phyloP scores from a whole-genome alignment of 1,139 yeast species.

The Hyphopichia khmerensis region DNA sequence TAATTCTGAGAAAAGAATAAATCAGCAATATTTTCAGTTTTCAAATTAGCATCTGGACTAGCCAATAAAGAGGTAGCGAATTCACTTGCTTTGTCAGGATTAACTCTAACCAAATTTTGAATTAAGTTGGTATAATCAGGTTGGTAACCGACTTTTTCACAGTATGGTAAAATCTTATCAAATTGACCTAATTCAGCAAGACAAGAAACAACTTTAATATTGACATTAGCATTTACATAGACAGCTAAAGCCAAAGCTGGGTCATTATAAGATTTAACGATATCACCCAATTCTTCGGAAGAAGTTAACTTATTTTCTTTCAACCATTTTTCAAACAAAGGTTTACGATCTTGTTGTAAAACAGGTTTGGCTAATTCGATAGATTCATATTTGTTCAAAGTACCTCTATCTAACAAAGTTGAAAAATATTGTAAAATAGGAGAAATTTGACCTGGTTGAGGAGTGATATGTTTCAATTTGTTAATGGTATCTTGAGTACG shows the following conservation, averaged over 20 bases:
- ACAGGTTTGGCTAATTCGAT: slow-evolving; percentile 95
- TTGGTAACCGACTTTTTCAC: slow-evolving; percentile 82
- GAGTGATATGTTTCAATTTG: slow-evolving; percentile 85
- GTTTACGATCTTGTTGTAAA: slow-evolving; percentile 92
- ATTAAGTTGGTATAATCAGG: slow-evolving; percentile 91
- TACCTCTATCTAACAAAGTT: slow-evolving; percentile 87
- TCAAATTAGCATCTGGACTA: slow-evolving; percentile 61
- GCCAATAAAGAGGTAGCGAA: slow-evolving; percentile 86
- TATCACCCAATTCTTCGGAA: slow-evolving; percentile 95
- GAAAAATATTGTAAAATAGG: slow-evolving; percentile 94
- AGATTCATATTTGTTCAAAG: slow-evolving; percentile 90
- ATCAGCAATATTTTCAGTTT: slow-evolving; percentile 86
- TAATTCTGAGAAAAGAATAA: slow-evolving; percentile 92
- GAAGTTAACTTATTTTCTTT: slow-evolving; percentile 91
- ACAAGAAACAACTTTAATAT: slow-evolving; percentile 87
- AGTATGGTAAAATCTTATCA: slow-evolving; percentile 92
- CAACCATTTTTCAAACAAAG: slow-evolving; percentile 93
- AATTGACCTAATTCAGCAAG: slow-evolving; percentile 96
- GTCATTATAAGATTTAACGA: slow-evolving; percentile 81
- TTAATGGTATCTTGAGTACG: slow-evolving; percentile 95
- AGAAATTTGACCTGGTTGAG: slow-evolving; percentile 94
- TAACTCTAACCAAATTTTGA: slow-evolving; percentile 86
- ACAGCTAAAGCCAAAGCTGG: slow-evolving; percentile 86
- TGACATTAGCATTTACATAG: slow-evolving; percentile 80
- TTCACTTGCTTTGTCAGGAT: slow-evolving; percentile 98